Conservation (phyloP, 2,329 filamentous ascomycete species). For the Exutisphaerella laricina region DNA sequence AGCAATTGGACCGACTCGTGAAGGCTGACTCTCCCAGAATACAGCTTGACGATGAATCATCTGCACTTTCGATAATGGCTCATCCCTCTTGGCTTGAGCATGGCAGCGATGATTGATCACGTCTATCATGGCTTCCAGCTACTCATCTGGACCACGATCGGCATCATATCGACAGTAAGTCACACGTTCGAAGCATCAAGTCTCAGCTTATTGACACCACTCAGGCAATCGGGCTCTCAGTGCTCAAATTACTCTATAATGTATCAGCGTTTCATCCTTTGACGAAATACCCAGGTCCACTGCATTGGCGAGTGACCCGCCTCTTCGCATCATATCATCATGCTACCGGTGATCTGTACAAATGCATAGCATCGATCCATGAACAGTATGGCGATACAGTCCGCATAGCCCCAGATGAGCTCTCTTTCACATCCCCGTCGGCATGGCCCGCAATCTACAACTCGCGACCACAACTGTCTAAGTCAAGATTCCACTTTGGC, state of each 20-base stretch:
- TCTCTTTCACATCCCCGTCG: constrained; percentile 25
- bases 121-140: no score
- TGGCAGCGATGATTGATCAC: no score
- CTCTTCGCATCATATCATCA: constrained; percentile 22
- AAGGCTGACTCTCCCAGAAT: no score
- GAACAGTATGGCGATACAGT: constrained; percentile 24
- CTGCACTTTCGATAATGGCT: no score
- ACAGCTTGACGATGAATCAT: no score
- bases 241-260: constrained; percentile 21
- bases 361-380: constrained; percentile 24
- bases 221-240: no score
- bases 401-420: constrained; percentile 28
- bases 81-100: no score
- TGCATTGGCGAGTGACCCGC: constrained; percentile 19
- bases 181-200: no score
- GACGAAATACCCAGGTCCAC: constrained; percentile 21
- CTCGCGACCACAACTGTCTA: constrained; percentile 20
- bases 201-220: no score
- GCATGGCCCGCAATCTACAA: constrained; percentile 26
- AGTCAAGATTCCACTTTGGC: constrained; percentile 18
- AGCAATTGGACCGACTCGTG: no score
- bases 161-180: no score
- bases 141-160: no score
- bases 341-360: constrained; percentile 19
- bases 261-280: constrained; percentile 24